Percentiles rank a stretch among this genome's conserved stretches.
phyloP scores from a whole-genome alignment of 1,139 yeast species.

The Kodamaea alishanica region DNA sequence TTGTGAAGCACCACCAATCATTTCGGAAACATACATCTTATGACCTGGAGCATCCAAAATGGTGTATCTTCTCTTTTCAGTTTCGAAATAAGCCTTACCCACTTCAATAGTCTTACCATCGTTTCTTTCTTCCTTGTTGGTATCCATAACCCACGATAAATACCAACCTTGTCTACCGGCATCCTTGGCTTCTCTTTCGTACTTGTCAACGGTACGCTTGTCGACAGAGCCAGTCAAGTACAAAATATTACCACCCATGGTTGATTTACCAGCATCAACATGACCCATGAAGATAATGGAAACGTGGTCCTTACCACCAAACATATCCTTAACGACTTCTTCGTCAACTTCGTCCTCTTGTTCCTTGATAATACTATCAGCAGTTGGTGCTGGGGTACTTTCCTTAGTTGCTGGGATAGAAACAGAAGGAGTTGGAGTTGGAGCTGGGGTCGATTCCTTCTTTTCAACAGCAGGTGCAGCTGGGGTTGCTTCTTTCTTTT shows the following conservation, averaged over 20 bases:
- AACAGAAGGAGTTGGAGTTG: conserved; percentile 14
- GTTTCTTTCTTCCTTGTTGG: conserved; percentile 96
- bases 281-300: conserved; percentile 99
- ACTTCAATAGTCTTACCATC: conserved; percentile 99
- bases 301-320: conserved; percentile 95
- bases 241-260: conserved; percentile 97
- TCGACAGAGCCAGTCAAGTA: conserved; percentile 95
- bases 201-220: conserved; percentile 97
- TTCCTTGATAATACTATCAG: conserved; percentile 59
- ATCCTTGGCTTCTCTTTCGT: conserved; percentile 97
- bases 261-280: conserved; percentile 98
- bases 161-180: conserved; percentile 99
- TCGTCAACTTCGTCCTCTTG: conserved; percentile 87
- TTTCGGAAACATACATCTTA: conserved; percentile 95
- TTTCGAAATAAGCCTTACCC: conserved; percentile 95
- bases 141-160: conserved; percentile 98
- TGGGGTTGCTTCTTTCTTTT: conserved; percentile 16
- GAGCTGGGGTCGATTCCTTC: conserved; percentile 14
- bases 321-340: conserved; percentile 84
- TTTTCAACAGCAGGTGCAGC: conserved; percentile 15
- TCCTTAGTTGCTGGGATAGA: conserved; percentile 16
- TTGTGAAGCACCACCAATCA: conserved; percentile 99
- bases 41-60: conserved; percentile 99
- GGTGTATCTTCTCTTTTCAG: conserved; percentile 96
- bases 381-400: conserved; percentile 24